Evolutionary conservation across 768 basidiomycete genomes (phyloP).

Genomic region (Imleria badia): DNA sequence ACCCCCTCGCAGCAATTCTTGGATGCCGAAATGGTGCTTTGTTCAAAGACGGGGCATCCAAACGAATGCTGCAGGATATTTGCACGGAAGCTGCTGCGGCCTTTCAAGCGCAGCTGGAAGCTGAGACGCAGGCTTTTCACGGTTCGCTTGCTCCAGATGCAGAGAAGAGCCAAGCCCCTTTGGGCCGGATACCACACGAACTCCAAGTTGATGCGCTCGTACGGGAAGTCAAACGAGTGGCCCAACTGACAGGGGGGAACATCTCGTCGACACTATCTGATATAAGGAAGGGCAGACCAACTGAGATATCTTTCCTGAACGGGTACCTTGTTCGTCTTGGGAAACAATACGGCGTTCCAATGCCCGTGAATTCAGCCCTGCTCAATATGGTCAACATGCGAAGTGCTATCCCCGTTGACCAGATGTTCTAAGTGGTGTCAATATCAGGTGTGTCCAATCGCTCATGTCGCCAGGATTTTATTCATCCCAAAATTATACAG

Average conservation of each 20-base stretch:
- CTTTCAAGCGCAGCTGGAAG: conserved; percentile 51
- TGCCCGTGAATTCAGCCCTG: conserved; percentile 57
- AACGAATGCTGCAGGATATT: conserved; percentile 49
- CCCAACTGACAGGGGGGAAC: conserved; percentile 58
- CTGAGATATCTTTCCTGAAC: conserved; percentile 82
- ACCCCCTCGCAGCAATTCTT: conserved; percentile 82
- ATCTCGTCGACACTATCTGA: conserved; percentile 83
- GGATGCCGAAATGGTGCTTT: conserved; percentile 80
- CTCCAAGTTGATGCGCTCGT: conserved; percentile 48
- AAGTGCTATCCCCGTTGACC: conserved; percentile 53
- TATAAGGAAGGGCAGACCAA: conserved; percentile 54
- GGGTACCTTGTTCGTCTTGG: conserved; percentile 77
- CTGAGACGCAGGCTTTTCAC: conserved; percentile 34
- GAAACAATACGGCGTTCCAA: conserved; percentile 50
- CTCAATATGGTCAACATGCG: conserved; percentile 61
- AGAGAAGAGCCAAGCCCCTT: conserved; percentile 24
- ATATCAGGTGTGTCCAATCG: conserved; percentile 11
- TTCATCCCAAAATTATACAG: conserved; percentile 6
- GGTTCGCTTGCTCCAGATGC: conserved; percentile 23
- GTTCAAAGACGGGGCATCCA: conserved; percentile 44
- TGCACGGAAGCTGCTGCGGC: conserved; percentile 69
- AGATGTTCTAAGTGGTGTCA: conserved; percentile 23
- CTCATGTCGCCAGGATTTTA: not conserved
- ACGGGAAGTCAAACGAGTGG: conserved; percentile 58
- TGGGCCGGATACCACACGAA: conserved; percentile 45